A percentile compares a stretch with the other conserved stretches of the same genome.
Evolutionary conservation across 2,329 filamentous ascomycete species (phyloP).

Genomic region (Cladosporium sphaerospermum): DNA sequence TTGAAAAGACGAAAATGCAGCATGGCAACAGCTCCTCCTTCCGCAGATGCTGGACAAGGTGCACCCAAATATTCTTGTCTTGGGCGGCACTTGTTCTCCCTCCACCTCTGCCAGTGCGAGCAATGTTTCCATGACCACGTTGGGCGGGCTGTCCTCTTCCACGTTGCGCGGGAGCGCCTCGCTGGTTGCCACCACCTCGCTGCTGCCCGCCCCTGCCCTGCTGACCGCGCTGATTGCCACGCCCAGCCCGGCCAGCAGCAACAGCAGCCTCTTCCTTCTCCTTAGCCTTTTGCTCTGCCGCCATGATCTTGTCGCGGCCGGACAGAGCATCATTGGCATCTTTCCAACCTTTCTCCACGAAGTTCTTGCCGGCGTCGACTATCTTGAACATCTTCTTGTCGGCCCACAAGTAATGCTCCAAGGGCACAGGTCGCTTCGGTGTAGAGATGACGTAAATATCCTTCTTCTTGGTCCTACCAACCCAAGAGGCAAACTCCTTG

Average conservation of each 20-base stretch:
- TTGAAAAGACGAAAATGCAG: constrained; percentile 98
- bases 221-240: constrained; percentile 44
- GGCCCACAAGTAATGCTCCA: constrained; percentile 96
- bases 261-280: constrained; percentile 43
- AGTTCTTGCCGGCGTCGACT: constrained; percentile 85
- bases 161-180: constrained; percentile 42
- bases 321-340: constrained; percentile 77
- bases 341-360: constrained; percentile 90
- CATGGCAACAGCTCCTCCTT: constrained; percentile 83
- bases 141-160: constrained; percentile 50
- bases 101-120: constrained; percentile 74
- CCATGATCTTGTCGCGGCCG: constrained; percentile 70
- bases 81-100: constrained; percentile 85
- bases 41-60: constrained; percentile 83
- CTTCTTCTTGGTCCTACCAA: constrained; percentile 95
- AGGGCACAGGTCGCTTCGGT: constrained; percentile 83
- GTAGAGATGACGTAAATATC: constrained; percentile 99
- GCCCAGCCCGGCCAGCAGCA: constrained; percentile 48
- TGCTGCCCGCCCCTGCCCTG: constrained; percentile 49
- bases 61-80: constrained; percentile 94
- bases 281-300: constrained; percentile 37
- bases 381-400: constrained; percentile 91
- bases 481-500: constrained; percentile 96
- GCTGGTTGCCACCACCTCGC: constrained; percentile 37
- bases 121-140: constrained; percentile 74